Evolutionary conservation across 2,329 filamentous ascomycete genomes (phyloP), one percentile per base, ranked within the genome.

Genomic region (Arthrobotrys sphaeroides): DNA sequence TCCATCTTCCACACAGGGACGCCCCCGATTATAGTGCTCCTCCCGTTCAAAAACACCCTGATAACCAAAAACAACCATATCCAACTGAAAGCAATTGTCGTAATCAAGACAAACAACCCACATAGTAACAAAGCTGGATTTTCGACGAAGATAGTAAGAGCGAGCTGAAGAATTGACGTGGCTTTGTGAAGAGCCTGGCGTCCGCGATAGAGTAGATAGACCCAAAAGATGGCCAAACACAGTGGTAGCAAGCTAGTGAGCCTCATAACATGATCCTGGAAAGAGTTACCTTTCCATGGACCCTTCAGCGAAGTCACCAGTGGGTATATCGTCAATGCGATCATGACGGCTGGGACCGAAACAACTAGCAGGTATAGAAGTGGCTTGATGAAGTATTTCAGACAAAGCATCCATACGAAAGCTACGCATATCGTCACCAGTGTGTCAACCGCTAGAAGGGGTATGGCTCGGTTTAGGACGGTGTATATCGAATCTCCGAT

Each of bases 21-120:
- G 31, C 78, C 88, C 13, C 81, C 68, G 18, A 80, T 79, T 26
- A 81, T 81, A 9, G 89, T 89, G 78, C 94, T 89, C 82, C 94
- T 91, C 0, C 95, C 95, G n/a, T 92, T 93, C 73, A 98, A 88
- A 82, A 99, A 99, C 72, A 98, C 90, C 47, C 93, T 88, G 5
- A 94, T 94, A 83, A 99, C 98, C 93, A 99, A 97, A 79, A 90
- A 89, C 78, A 98, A 88, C 95, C 95, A 99, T 5, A 91, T 83
- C 95, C 95, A 99, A 0, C 94, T 97, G 91, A 94, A 98, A 12
- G 88, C 84, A 7, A 97, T 91, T 45, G 96, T 90, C 24, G 90
- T 84, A 5, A 85, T 87, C 12, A 98, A 86, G 20, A 90, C 91
- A 9, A 86, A 88, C 80, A 97, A 90, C 1, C 95, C 95, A n/a